Conservation (phyloP, 2,329 filamentous ascomycete genomes). For the Cercospora canescens region DNA sequence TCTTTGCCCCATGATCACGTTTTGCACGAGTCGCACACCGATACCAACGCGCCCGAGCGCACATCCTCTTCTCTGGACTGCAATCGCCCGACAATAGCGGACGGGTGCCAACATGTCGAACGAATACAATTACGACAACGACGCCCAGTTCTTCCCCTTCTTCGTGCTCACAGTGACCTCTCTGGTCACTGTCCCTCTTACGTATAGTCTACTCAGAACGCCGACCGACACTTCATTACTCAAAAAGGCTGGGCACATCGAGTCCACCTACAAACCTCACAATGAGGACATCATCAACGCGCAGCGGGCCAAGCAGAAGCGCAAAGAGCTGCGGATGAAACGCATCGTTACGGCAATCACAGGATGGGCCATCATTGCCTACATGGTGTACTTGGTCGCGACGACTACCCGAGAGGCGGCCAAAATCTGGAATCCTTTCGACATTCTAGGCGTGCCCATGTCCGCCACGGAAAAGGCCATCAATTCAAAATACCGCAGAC, state of each 20-base stretch:
- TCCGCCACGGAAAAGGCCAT: constrained; percentile 85
- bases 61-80: not conserved
- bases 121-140: constrained; percentile 97
- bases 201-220: constrained; percentile 78
- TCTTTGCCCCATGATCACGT: not conserved
- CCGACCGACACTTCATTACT: constrained; percentile 70
- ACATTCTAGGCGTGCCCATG: constrained; percentile 84
- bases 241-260: constrained; percentile 79
- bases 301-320: constrained; percentile 82
- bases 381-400: constrained; percentile 88
- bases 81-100: constrained; percentile 7
- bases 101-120: constrained; percentile 69
- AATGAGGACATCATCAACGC: constrained; percentile 80
- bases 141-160: constrained; percentile 98
- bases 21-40: not conserved
- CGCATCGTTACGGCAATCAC: constrained; percentile 71
- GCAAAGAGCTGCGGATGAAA: constrained; percentile 86
- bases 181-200: constrained; percentile 85
- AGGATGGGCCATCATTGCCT: constrained; percentile 82
- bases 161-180: constrained; percentile 90
- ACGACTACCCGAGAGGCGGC: constrained; percentile 69
- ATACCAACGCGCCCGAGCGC: not conserved
- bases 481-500: constrained; percentile 83
- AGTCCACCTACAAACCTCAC: constrained; percentile 76
- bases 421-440: constrained; percentile 95